Conservation (phyloP, 345 rosid species). For the Cardamine resedifolia region DNA sequence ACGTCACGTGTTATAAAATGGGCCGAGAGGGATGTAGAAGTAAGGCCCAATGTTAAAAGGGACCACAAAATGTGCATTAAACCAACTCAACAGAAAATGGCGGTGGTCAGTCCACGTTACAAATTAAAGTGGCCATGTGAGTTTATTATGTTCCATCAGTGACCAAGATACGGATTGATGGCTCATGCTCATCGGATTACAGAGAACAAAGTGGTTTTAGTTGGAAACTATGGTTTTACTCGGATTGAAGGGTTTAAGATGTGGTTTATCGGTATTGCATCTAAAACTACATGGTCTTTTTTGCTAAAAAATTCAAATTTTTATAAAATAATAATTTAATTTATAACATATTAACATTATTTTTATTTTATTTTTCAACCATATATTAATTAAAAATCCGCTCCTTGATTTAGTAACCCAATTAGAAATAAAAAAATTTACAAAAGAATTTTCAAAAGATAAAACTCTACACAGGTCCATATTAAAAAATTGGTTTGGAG, state of each 20-base stretch:
- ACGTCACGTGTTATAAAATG: conserved; percentile 18
- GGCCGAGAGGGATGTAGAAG: conserved; percentile 12
- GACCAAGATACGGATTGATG: neutral
- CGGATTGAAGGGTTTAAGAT: neutral
- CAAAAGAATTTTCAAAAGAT: too few species aligned
- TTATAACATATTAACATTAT: neutral
- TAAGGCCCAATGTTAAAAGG: conserved; percentile 17
- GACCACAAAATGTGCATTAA: conserved; percentile 32
- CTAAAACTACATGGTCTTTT: neutral
- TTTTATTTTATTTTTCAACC: too few species aligned
- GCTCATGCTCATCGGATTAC: neutral
- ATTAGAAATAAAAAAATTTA: too few species aligned
- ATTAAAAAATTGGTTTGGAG: too few species aligned
- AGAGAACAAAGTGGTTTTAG: neutral
- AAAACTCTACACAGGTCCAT: too few species aligned
- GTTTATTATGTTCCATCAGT: neutral
- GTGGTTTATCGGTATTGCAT: neutral
- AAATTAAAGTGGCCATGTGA: conserved; percentile 38
- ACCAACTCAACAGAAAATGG: conserved; percentile 30
- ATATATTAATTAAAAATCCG: too few species aligned
- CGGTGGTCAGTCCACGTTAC: conserved; percentile 36
- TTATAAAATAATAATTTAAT: neutral
- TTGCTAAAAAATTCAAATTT: neutral
- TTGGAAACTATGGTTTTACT: neutral
- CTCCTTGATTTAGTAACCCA: too few species aligned